Evolutionary conservation across 2,329 filamentous ascomycete species (phyloP).

Genomic region (Rutstroemia sp.): DNA sequence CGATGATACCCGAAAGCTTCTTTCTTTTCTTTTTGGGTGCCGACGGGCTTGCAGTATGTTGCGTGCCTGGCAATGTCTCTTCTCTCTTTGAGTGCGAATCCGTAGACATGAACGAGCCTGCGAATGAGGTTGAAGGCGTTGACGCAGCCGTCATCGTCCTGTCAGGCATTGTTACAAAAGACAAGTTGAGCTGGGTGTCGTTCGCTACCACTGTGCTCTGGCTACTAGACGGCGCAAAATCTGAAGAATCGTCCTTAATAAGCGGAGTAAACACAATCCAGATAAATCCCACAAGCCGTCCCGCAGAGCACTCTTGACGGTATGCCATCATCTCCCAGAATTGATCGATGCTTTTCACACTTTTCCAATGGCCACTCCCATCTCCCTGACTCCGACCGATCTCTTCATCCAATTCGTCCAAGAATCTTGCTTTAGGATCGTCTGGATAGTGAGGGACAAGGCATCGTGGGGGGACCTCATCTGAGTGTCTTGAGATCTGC

Average conservation of each 20-base stretch:
- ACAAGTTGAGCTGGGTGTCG: constrained; percentile 10
- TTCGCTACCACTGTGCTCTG: constrained; percentile 12
- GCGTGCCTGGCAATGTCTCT: neutral
- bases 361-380: constrained; percentile 67
- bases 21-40: constrained; percentile 38
- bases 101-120: constrained; percentile 11
- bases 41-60: constrained; percentile 5
- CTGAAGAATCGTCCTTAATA: constrained; percentile 3
- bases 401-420: constrained; percentile 84
- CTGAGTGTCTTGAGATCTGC: constrained; percentile 52
- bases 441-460: constrained; percentile 89
- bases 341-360: constrained; percentile 73
- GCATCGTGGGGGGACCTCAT: constrained; percentile 68
- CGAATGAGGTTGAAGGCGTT: constrained; percentile 20
- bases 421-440: constrained; percentile 86
- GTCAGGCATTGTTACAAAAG: neutral
- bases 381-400: constrained; percentile 51
- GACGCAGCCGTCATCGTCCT: constrained; percentile 16
- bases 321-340: constrained; percentile 99
- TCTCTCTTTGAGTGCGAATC: constrained; percentile 11
- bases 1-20: constrained; percentile 50
- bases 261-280: constrained; percentile 69
- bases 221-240: constrained; percentile 14
- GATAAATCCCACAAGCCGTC: constrained; percentile 84
- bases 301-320: constrained; percentile 90